Evolutionary conservation across 208 protist genomes (phyloP).

Genomic region (Acanthamoeba healyi): DNA sequence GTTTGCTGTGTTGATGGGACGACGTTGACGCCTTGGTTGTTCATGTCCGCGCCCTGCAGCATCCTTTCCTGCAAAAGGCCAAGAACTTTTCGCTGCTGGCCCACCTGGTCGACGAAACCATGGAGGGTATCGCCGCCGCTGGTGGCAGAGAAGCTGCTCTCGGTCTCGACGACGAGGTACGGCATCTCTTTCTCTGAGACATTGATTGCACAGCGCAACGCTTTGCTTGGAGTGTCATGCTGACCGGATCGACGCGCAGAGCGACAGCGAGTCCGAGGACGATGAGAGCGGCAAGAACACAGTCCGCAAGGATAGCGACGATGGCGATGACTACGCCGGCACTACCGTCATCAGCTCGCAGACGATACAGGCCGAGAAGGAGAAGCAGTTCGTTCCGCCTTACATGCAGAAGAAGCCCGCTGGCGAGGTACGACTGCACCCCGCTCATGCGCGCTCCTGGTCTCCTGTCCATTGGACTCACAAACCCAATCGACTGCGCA

Average conservation of each 20-base stretch:
- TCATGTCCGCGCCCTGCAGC: not conserved
- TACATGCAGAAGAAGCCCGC: conserved; percentile 36
- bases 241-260: not conserved
- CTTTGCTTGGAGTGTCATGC: too few relatives aligned
- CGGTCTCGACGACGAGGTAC: conserved; percentile 20
- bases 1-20: too few relatives aligned
- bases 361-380: conserved; percentile 23
- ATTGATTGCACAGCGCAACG: too few relatives aligned
- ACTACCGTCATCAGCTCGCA: conserved; percentile 29
- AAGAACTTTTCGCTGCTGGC: not conserved
- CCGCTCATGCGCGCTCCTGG: too few relatives aligned
- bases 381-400: conserved; percentile 39
- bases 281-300: not conserved
- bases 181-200: not conserved
- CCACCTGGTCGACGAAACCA: conserved; percentile 19
- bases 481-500: not conserved
- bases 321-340: conserved; percentile 54
- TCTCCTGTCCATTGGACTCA: not conserved
- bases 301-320: not conserved
- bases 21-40: too few relatives aligned
- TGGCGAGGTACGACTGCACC: not conserved
- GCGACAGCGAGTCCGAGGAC: not conserved
- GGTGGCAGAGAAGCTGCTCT: conserved; percentile 17
- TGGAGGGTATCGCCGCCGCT: conserved; percentile 47
- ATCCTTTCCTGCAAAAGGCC: conserved; percentile 43